phyloP scores from a whole-genome alignment of 2,329 filamentous ascomycete species.

The Talaromyces marneffei region DNA sequence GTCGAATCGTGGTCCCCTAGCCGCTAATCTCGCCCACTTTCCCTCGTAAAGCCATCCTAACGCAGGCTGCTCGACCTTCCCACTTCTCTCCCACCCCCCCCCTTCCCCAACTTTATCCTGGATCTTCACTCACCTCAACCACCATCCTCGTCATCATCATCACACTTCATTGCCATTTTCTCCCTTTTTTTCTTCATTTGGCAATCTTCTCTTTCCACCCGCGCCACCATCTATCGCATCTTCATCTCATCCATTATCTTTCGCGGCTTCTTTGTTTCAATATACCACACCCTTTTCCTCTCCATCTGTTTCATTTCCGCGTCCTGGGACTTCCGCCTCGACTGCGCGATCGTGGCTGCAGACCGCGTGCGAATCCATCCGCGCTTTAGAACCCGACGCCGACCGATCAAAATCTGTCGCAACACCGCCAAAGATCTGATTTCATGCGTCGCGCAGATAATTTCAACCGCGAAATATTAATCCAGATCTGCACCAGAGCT shows the following conservation, averaged over 20 bases:
- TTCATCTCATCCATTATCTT: background rate
- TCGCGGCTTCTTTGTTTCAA: background rate
- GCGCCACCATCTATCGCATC: background rate
- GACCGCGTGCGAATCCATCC: slow-evolving; percentile 5
- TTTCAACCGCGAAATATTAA: background rate
- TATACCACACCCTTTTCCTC: background rate
- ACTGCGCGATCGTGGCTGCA: slow-evolving; percentile 10
- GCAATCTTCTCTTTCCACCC: background rate
- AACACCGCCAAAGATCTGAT: background rate
- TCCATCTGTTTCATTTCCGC: background rate
- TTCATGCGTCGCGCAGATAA: slow-evolving; percentile 3
- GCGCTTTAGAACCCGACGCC: background rate
- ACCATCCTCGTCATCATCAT: slow-evolving; percentile 13
- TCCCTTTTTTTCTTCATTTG: background rate
- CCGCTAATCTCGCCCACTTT: slow-evolving; percentile 3
- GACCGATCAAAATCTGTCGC: slow-evolving; percentile 1
- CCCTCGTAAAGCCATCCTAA: background rate
- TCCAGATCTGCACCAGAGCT: background rate
- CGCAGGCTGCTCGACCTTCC: slow-evolving; percentile 8
- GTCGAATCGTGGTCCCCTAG: slow-evolving; percentile 16
- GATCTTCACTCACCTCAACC: slow-evolving; percentile 16
- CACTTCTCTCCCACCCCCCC: slow-evolving; percentile 10
- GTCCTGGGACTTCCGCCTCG: slow-evolving; percentile 8
- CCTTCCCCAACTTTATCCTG: slow-evolving; percentile 21
- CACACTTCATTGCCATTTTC: slow-evolving; percentile 9